phyloP scores from a whole-genome alignment of 768 basidiomycete species.

The Agrocybe praecox region DNA sequence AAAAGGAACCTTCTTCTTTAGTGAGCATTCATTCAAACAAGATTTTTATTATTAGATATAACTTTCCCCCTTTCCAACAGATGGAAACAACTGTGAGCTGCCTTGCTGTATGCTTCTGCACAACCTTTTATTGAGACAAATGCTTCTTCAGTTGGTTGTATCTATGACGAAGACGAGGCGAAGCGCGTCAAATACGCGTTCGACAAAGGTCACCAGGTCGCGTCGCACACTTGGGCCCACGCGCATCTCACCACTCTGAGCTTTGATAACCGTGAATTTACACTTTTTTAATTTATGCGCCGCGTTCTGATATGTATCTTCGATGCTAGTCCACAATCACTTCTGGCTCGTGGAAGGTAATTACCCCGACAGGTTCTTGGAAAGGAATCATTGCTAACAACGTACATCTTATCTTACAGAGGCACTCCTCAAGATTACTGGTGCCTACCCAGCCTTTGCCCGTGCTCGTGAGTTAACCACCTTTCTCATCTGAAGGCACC shows the following conservation, averaged over 20 bases:
- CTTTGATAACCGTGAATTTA: constrained; percentile 37
- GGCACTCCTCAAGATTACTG: constrained; percentile 38
- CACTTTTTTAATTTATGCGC: neutral
- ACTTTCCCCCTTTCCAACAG: constrained; percentile 12
- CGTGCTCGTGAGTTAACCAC: constrained; percentile 35
- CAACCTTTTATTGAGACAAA: neutral
- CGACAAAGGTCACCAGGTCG: constrained; percentile 42
- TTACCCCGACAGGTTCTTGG: neutral
- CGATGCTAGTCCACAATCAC: constrained; percentile 39
- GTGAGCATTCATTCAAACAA: constrained; percentile 19
- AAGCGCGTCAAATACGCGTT: constrained; percentile 37
- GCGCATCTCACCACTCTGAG: constrained; percentile 34
- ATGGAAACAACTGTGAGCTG: constrained; percentile 38
- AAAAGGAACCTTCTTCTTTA: constrained; percentile 47
- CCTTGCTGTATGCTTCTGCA: neutral
- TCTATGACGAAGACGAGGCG: constrained; percentile 33
- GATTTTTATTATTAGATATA: neutral
- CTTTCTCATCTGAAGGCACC: neutral
- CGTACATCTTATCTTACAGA: constrained; percentile 22
- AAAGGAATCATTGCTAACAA: neutral
- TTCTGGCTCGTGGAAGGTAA: constrained; percentile 47
- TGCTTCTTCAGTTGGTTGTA: constrained; percentile 28
- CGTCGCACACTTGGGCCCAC: constrained; percentile 49
- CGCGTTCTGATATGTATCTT: neutral
- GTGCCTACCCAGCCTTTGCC: constrained; percentile 40